Evolutionary conservation across 2,329 filamentous ascomycete genomes (phyloP), one percentile per base, ranked within the genome.

Genomic region (Cadophora luteo-olivacea): DNA sequence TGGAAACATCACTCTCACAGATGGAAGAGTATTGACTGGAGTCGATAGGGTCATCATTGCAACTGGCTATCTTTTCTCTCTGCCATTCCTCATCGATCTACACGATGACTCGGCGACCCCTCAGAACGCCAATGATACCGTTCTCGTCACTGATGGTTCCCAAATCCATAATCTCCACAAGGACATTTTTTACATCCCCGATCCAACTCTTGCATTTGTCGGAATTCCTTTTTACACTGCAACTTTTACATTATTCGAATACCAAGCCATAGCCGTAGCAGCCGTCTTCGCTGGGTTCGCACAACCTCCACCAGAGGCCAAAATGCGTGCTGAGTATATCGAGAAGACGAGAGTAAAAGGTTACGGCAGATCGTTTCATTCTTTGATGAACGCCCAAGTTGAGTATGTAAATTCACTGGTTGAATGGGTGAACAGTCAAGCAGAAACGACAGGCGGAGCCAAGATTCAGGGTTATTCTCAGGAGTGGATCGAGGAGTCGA

Each of bases 31-130:
- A 0, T 73, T 93, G 0, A 80, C 80, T 24, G 81, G 83, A 11
- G 86, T 93, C 45, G 84, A 93, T 72, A 80, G 82, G 19, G 82
- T 93, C 0, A 82, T 93, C 24, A 75, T 93, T 5, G 88, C 86
- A 19, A 93, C 91, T 0, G 91, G 91, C 0, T 93, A 93, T 73
- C 86, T 90, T 73, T 87, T 88, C 16, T 87, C 87, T 0, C 84
- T 90, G 19, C 90, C 91, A 0, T 93, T 92, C 72, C 80, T 93
- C 0, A 76, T 80, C 0, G 77, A 85, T 11, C 80, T 85, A 22
- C 72, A 73, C 25, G 84, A 82, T 69, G 80, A 81, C 16, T 79
- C 78, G 0, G 54, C 79, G 0, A 62, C 79, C 0, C 78, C 82
- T 0, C 77, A 83, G 1, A 74, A 86, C 0, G 88, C 88, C 0